Evolutionary conservation across 164 flowering plant species (phyloP).

Genomic region (Vitis cinerea): DNA sequence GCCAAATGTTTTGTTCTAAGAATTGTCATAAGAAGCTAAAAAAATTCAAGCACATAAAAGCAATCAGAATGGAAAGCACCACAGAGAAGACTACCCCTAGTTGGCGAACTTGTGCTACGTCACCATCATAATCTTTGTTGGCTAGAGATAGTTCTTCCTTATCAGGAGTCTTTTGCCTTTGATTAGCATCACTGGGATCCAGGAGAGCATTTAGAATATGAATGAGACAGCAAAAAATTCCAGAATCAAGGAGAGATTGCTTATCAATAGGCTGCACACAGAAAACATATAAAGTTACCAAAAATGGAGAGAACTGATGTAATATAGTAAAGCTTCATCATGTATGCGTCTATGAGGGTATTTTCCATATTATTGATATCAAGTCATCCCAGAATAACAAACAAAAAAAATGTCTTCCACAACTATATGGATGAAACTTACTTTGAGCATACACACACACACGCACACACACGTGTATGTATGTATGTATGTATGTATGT

Average conservation of each 20-base stretch:
- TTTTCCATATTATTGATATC: too few relatives aligned
- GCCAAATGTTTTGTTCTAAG: background rate
- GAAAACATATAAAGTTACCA: background rate
- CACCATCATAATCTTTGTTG: constrained; percentile 27
- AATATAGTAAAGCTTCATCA: too few relatives aligned
- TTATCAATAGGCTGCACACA: constrained; percentile 83
- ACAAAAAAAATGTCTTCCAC: too few relatives aligned
- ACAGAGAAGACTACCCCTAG: constrained; percentile 68
- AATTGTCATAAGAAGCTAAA: background rate
- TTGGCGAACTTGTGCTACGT: constrained; percentile 41
- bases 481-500: too few relatives aligned
- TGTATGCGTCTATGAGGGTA: too few relatives aligned
- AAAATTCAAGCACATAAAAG: background rate
- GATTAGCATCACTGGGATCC: constrained; percentile 42
- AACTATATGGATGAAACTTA: too few relatives aligned
- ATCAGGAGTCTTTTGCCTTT: constrained; percentile 22
- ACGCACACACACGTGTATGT: too few relatives aligned
- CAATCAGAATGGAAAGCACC: background rate
- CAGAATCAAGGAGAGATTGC: constrained; percentile 97
- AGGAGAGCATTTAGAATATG: constrained; percentile 84
- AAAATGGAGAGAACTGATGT: background rate
- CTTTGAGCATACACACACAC: too few relatives aligned
- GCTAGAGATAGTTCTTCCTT: constrained; percentile 21
- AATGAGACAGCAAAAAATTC: constrained; percentile 93
- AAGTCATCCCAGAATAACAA: too few relatives aligned